Evolutionary conservation across 1,139 yeast genomes (phyloP).

Genomic region (Candida neerlandica): DNA sequence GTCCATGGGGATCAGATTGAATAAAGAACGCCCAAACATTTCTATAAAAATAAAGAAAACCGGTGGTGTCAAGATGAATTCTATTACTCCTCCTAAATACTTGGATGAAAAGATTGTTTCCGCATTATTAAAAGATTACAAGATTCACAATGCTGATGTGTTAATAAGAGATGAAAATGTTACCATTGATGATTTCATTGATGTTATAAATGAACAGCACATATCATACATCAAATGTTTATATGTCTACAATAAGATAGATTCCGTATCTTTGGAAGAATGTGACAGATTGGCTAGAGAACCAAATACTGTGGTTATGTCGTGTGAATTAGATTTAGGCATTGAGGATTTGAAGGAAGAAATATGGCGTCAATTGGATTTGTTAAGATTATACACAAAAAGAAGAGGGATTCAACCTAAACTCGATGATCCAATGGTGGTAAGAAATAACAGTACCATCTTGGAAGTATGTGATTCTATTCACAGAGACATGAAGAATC

Average conservation of each 20-base stretch:
- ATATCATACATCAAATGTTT: constrained; percentile 88
- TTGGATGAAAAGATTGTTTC: constrained; percentile 80
- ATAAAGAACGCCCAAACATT: constrained; percentile 80
- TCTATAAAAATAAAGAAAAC: constrained; percentile 77
- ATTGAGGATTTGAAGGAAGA: constrained; percentile 86
- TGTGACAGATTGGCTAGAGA: constrained; percentile 88
- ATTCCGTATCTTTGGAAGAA: constrained; percentile 93
- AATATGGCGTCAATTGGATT: constrained; percentile 85
- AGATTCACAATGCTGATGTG: constrained; percentile 92
- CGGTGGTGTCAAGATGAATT: constrained; percentile 87
- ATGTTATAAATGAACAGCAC: constrained; percentile 83
- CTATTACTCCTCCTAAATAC: constrained; percentile 78
- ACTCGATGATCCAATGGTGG: constrained; percentile 89
- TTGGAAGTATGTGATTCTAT: constrained; percentile 90
- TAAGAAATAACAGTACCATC: constrained; percentile 73
- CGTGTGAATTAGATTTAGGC: constrained; percentile 87
- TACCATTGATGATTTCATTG: constrained; percentile 93
- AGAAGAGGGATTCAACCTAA: constrained; percentile 78
- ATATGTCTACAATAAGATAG: constrained; percentile 92
- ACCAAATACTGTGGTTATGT: constrained; percentile 91
- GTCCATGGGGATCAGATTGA: constrained; percentile 89
- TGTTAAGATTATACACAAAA: constrained; percentile 84
- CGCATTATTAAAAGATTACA: constrained; percentile 80
- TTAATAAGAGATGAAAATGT: constrained; percentile 85
- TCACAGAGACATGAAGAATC: constrained; percentile 89